Evolutionary conservation across 2,329 filamentous ascomycete species (phyloP).

Genomic region (Rugonectria rugulosa): DNA sequence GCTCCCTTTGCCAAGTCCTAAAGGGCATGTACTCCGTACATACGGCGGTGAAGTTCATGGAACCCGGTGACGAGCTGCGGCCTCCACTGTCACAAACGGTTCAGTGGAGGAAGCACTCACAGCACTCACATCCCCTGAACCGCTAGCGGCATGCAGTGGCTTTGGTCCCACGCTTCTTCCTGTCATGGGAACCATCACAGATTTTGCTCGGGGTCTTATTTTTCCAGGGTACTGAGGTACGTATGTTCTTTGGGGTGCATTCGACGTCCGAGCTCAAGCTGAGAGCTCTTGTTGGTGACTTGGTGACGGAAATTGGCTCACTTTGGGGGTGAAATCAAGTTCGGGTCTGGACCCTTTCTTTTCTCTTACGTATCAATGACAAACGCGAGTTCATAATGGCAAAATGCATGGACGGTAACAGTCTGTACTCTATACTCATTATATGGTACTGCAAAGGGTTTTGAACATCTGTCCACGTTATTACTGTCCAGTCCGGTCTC

Average conservation of each 20-base stretch:
- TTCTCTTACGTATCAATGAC: conserved; percentile 9
- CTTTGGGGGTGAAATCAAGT: neutral
- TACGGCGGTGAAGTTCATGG: too few relatives aligned
- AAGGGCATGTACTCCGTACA: too few relatives aligned
- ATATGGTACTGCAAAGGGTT: too few relatives aligned
- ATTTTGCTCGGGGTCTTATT: conserved; percentile 5
- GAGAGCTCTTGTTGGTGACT: neutral
- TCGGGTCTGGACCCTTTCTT: neutral
- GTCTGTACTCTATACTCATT: neutral
- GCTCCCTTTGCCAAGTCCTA: too few relatives aligned
- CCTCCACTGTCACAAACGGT: conserved; percentile 5
- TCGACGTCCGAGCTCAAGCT: neutral
- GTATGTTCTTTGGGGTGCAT: neutral
- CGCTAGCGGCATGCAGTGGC: conserved; percentile 15
- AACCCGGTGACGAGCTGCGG: neutral
- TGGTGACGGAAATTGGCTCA: conserved; percentile 4
- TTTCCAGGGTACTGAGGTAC: too few relatives aligned
- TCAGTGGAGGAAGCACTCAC: too few relatives aligned
- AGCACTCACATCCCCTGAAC: too few relatives aligned
- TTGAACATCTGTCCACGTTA: too few relatives aligned
- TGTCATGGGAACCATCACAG: conserved; percentile 23
- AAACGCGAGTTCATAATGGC: neutral
- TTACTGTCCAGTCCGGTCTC: conserved; percentile 4
- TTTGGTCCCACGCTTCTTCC: conserved; percentile 12
- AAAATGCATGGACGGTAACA: neutral